phyloP scores from a whole-genome alignment of 1,284 basidiomycete genomes.

The Quambalaria eucalypti region DNA sequence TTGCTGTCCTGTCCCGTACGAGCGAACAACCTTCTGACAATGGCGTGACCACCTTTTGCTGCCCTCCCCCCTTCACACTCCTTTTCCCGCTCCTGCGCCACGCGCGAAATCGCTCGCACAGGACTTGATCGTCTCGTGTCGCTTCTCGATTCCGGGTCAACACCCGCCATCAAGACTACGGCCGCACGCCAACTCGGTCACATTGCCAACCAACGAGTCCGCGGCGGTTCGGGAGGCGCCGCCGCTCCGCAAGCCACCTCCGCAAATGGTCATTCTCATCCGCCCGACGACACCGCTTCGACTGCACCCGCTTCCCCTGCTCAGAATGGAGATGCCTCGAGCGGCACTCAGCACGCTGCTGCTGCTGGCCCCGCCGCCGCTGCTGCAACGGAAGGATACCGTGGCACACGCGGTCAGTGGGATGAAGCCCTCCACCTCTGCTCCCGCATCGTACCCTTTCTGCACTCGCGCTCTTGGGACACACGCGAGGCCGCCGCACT shows the following conservation, averaged over 20 bases:
- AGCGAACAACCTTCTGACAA: too few species aligned
- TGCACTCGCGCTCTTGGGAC: slow-evolving; percentile 78
- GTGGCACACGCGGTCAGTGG: slow-evolving; percentile 60
- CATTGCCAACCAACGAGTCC: slow-evolving; percentile 59
- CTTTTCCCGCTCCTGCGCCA: not conserved
- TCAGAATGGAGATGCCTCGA: not conserved
- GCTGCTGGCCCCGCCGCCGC: too few species aligned
- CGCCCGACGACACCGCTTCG: not conserved
- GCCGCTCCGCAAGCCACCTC: slow-evolving; percentile 12
- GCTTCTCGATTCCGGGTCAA: slow-evolving; percentile 80
- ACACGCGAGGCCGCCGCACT: slow-evolving; percentile 74
- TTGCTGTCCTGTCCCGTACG: too few species aligned
- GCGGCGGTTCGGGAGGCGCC: slow-evolving; percentile 10
- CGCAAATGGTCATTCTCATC: not conserved
- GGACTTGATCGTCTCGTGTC: slow-evolving; percentile 77
- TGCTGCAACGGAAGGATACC: slow-evolving; percentile 13
- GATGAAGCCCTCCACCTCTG: slow-evolving; percentile 50
- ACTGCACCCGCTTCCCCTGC: not conserved
- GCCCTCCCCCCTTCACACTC: not conserved
- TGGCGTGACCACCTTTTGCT: not conserved
- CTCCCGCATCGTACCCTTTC: slow-evolving; percentile 67
- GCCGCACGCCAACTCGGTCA: slow-evolving; percentile 87
- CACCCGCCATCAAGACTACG: slow-evolving; percentile 70
- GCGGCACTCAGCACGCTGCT: not conserved
- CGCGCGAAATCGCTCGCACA: not conserved